Evolutionary conservation across 176 grass and related monocot species (phyloP), one percentile per base, ranked within the genome.

Genomic region (Lolium rigidum): DNA sequence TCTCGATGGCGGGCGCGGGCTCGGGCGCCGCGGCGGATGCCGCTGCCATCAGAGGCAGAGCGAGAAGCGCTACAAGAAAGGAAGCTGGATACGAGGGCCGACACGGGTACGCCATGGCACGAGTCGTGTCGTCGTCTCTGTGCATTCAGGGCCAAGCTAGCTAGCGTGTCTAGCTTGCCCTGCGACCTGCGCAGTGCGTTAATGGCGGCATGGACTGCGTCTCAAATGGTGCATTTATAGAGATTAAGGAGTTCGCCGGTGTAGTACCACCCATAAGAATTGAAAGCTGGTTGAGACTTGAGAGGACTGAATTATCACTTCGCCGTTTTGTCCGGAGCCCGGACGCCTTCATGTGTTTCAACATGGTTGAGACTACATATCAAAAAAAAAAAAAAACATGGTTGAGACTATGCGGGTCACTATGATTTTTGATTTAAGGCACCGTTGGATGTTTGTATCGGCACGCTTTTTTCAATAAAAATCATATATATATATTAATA

Each of bases 31-130:
- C 57, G 14, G 62, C 20, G 4, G 55, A 80, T 1, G 84, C 16
- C 72, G 56, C 1, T 2, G 68, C 64, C 74, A 64, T 14, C 54
- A 84, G 43, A 73, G 70, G 75, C 76, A 21, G 48, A 9, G 84
- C 46, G n/a, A 86, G 11, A 48, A 87, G 84, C 35, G 25, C 47
- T 52, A 2, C 44, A 21, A 86, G 54, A 11, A 71, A 44, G 22
- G 61, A 78, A 48, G 51, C 26, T 12, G 43, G 43, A 7, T 17
- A 54, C 26, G 28, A 35, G 44, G 73, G 48, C 22, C 9, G 1
- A 18, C 17, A 21, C 11, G 24, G 38, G 80, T 38, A 82, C 63
- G 16, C 78, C 60, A 69, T 82, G 61, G 80, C 62, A 10, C 15
- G 15, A 49, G 26, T 68, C 79, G 17, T 0, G 24, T 7, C 39